Percentiles rank a stretch among this genome's conserved stretches.
phyloP scores from a whole-genome alignment of 352 stramenopile species.

The Aphanomyces invadans region DNA sequence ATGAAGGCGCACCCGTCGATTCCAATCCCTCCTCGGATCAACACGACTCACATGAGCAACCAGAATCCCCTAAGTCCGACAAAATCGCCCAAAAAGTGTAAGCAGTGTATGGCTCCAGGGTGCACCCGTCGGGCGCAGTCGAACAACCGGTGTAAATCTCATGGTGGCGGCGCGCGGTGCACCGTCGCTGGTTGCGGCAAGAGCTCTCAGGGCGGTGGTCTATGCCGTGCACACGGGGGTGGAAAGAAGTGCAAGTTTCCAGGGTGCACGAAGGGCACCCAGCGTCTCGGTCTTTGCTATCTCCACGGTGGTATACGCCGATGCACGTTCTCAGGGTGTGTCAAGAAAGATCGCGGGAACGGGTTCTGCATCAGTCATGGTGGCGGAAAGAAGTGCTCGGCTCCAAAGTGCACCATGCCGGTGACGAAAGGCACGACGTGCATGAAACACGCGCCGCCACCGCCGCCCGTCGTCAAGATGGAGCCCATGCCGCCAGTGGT shows the following conservation, averaged over 20 bases:
- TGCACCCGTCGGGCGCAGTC: slow-evolving; percentile 60
- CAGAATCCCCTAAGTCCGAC: background rate
- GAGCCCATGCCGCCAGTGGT: background rate
- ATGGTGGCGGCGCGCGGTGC: slow-evolving; percentile 67
- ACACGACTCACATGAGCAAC: background rate
- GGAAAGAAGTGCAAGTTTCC: slow-evolving; percentile 64
- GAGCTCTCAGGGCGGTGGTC: slow-evolving; percentile 64
- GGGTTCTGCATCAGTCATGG: slow-evolving; percentile 77
- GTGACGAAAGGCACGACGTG: slow-evolving; percentile 72
- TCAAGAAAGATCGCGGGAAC: slow-evolving; percentile 77
- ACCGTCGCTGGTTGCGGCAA: slow-evolving; percentile 60
- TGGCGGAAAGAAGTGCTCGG: slow-evolving; percentile 58
- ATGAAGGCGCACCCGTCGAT: background rate
- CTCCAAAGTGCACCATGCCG: slow-evolving; percentile 45
- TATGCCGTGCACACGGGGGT: slow-evolving; percentile 51
- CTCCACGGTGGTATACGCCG: slow-evolving; percentile 67
- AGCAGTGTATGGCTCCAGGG: slow-evolving; percentile 55
- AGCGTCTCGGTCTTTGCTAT: slow-evolving; percentile 72
- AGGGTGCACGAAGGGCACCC: slow-evolving; percentile 67
- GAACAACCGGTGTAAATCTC: slow-evolving; percentile 77
- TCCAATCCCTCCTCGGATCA: background rate
- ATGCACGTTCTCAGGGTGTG: slow-evolving; percentile 61
- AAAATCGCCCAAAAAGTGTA: slow-evolving; percentile 34
- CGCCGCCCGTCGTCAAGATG: background rate
- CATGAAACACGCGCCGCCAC: slow-evolving; percentile 46